phyloP scores from a whole-genome alignment of 2,329 filamentous ascomycete species.

The Fusarium sp. region DNA sequence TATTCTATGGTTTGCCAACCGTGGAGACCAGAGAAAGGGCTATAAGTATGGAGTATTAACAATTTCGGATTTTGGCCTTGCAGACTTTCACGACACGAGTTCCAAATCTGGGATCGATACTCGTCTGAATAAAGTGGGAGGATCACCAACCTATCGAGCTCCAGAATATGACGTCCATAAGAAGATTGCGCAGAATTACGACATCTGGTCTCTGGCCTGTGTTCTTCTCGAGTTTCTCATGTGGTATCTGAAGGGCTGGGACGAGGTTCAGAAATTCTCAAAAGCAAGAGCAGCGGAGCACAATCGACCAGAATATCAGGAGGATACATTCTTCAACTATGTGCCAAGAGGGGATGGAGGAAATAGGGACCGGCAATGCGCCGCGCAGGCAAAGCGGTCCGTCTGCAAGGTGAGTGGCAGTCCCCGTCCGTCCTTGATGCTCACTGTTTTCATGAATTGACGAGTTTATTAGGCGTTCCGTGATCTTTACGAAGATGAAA shows the following conservation, averaged over 20 bases:
- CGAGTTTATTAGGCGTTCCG: not conserved
- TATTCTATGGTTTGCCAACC: conserved; percentile 14
- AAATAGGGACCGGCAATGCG: not conserved
- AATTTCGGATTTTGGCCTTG: conserved; percentile 20
- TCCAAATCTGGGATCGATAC: not conserved
- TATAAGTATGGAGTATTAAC: conserved; percentile 2
- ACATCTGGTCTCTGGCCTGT: conserved; percentile 21
- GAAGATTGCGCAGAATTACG: conserved; percentile 5
- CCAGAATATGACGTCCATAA: conserved; percentile 4
- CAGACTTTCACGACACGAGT: not conserved
- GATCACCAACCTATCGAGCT: not conserved
- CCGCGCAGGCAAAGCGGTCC: not conserved
- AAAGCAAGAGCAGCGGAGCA: not conserved
- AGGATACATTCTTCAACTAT: conserved; percentile 12
- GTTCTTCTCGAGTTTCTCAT: conserved; percentile 18
- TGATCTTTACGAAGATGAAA: not conserved
- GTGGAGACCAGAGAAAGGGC: not conserved
- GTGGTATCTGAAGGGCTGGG: conserved; percentile 18
- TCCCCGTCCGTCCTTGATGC: not conserved
- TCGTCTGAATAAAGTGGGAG: not conserved
- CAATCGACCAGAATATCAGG: too few species aligned
- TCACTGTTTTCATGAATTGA: not conserved
- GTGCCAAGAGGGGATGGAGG: not conserved
- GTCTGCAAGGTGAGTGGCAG: not conserved
- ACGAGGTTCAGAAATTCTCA: not conserved